Base-by-base conservation (phyloP, 129 eudicot genomes). In the Artemisia tridentata region DNA sequence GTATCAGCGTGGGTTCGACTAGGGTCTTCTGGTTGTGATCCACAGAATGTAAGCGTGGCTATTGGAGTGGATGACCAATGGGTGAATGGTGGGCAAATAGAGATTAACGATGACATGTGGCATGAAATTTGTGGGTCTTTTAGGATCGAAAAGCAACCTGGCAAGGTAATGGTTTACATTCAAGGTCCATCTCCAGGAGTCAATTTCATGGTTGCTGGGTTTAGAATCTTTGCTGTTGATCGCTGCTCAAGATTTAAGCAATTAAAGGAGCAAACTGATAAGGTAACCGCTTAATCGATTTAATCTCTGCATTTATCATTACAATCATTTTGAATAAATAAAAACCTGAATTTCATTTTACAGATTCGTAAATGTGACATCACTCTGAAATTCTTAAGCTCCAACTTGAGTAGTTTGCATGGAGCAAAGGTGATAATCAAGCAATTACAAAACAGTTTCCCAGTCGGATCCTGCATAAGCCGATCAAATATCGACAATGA, bases 1-100 rank as follows among this genome's bases (percentile, higher is more conserved):
- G 96, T 92, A n/a, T 92, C 95, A 12, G 98, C 90, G 48, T 92
- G 98, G 98, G 96, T 92, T 64, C 79, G 84, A 19, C 65, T 89
- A 53, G 86, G 85, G 17, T 73, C 70, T n/a, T 80, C 80, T 64
- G 85, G 88, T 54, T 67, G 80, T 25, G 65, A 80, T 27, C 86
- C 96, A 11, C 96, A 92, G 58, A 79, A 76, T 73, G 85, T 89
- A 19, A 86, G 74, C 38, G 89, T 92, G 72, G 95, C 95, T 48
- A 81, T 89, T 34, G 80, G 86, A 9, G 96, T 92, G 13, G 98
- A 89, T 43, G 67, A 63, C 56, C 86, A 89, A 50, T 89, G 96
- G 96, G 85, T 89, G 19, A 89, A 92, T 67, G 96, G 95, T 45
- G 96, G 98, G 11, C 96, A 92, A 76, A 85, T 78, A 74, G 89